Conservation (phyloP, 306 rosid genomes). For the Herpetospermum pedunculosum region DNA sequence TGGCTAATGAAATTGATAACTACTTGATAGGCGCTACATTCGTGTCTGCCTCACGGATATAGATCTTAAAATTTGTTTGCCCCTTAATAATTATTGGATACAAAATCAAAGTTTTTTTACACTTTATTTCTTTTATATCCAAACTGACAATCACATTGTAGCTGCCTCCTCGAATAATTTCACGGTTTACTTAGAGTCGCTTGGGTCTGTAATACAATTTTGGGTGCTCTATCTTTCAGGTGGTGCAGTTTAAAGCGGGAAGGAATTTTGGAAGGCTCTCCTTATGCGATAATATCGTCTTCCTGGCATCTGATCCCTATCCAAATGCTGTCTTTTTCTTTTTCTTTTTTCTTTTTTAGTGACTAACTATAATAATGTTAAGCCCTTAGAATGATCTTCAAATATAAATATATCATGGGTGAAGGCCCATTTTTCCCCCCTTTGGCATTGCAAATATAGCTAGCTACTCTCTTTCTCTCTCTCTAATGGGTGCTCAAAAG, state of each 20-base stretch:
- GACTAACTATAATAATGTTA: constrained; percentile 9
- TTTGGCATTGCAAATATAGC: neutral
- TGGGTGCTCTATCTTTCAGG: constrained; percentile 7
- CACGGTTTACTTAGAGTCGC: too few relatives aligned
- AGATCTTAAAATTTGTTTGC: too few relatives aligned
- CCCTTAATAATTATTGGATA: too few relatives aligned
- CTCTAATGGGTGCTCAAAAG: neutral
- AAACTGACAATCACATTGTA: too few relatives aligned
- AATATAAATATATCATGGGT: constrained; percentile 4
- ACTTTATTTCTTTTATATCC: too few relatives aligned
- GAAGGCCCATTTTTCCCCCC: neutral
- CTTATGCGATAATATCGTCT: constrained; percentile 7
- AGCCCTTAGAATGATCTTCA: constrained; percentile 1
- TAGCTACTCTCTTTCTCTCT: neutral
- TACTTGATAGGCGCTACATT: too few relatives aligned
- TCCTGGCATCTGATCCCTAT: constrained; percentile 15
- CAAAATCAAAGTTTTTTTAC: too few relatives aligned
- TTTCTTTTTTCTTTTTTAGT: neutral
- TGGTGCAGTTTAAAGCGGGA: constrained; percentile 12
- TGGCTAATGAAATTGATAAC: neutral
- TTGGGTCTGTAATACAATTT: neutral
- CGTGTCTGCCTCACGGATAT: too few relatives aligned
- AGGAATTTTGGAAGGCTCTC: constrained; percentile 9
- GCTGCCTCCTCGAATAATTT: too few relatives aligned
- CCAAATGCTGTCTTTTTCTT: constrained; percentile 8